Conservation (phyloP, 768 basidiomycete genomes). For the Gelatoporia subvermispora region DNA sequence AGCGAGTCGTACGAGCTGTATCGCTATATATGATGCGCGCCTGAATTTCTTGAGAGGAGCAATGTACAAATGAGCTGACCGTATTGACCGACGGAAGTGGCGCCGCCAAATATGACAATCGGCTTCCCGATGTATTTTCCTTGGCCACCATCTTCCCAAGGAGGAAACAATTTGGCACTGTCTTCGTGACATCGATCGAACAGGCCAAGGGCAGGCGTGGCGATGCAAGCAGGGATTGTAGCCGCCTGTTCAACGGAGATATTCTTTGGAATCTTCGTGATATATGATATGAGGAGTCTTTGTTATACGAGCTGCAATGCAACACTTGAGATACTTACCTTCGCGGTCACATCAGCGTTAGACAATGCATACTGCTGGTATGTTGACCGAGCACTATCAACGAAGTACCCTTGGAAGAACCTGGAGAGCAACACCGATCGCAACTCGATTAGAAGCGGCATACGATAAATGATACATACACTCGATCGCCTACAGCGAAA, state of each 20-base stretch:
- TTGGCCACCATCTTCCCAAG: slow-evolving; percentile 18
- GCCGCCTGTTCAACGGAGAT: slow-evolving; percentile 12
- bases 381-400: slow-evolving; percentile 3
- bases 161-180: slow-evolving; percentile 5
- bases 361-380: slow-evolving; percentile 16
- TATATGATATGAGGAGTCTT: not conserved
- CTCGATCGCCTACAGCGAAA: slow-evolving; percentile 30
- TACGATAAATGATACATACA: slow-evolving; percentile 15
- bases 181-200: slow-evolving; percentile 3
- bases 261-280: slow-evolving; percentile 10
- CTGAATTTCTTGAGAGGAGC: not conserved
- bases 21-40: slow-evolving; percentile 6
- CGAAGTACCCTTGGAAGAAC: not conserved
- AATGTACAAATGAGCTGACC: slow-evolving; percentile 8
- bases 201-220: slow-evolving; percentile 7
- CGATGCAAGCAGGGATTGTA: slow-evolving; percentile 7
- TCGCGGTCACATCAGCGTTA: slow-evolving; percentile 11
- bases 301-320: not conserved
- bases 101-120: slow-evolving; percentile 22
- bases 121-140: slow-evolving; percentile 19
- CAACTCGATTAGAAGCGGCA: not conserved
- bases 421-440: not conserved
- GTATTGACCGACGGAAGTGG: slow-evolving; percentile 24
- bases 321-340: not conserved
- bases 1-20: slow-evolving; percentile 24